A percentile compares a stretch with the other conserved stretches of the same genome.
phyloP scores from a whole-genome alignment of 1,284 basidiomycete species.

The Flammula alnicola region DNA sequence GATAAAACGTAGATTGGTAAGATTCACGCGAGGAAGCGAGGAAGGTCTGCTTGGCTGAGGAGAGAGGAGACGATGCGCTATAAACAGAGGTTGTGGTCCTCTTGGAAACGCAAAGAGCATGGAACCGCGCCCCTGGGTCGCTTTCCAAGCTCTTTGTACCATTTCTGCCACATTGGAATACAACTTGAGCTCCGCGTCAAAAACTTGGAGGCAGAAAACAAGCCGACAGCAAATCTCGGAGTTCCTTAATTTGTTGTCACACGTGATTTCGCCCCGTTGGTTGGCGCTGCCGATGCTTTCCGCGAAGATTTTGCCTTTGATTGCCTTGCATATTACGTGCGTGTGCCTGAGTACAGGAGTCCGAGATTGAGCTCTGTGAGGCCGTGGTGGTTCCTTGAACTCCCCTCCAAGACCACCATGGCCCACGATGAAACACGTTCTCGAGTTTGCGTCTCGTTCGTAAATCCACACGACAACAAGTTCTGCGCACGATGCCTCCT shows the following conservation, averaged over 20 bases:
- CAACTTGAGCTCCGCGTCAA: conserved; percentile 28
- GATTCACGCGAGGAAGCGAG: background rate
- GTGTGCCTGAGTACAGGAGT: too few relatives aligned
- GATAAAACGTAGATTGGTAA: background rate
- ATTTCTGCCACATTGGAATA: conserved; percentile 19
- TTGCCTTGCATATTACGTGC: too few relatives aligned
- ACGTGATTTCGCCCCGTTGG: too few relatives aligned
- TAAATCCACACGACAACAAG: background rate
- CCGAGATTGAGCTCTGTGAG: too few relatives aligned
- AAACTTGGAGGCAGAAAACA: conserved; percentile 19
- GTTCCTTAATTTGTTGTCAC: background rate
- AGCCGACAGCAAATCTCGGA: conserved; percentile 10
- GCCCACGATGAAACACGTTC: background rate
- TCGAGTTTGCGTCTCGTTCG: background rate
- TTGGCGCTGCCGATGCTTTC: too few relatives aligned
- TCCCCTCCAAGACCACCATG: conserved; percentile 1
- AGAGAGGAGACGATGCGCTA: background rate
- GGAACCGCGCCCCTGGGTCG: conserved; percentile 14
- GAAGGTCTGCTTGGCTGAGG: background rate
- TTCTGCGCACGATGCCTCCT: conserved; percentile 2
- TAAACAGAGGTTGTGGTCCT: conserved; percentile 5
- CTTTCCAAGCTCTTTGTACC: conserved; percentile 14
- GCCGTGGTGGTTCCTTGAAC: too few relatives aligned
- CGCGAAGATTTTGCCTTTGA: too few relatives aligned
- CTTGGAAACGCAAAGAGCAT: conserved; percentile 14